These are phyloP conservation scores for Oryza coarctata DNA, from an alignment of 176 grass and related monocot species.

Conservation along the genomic window DNA sequence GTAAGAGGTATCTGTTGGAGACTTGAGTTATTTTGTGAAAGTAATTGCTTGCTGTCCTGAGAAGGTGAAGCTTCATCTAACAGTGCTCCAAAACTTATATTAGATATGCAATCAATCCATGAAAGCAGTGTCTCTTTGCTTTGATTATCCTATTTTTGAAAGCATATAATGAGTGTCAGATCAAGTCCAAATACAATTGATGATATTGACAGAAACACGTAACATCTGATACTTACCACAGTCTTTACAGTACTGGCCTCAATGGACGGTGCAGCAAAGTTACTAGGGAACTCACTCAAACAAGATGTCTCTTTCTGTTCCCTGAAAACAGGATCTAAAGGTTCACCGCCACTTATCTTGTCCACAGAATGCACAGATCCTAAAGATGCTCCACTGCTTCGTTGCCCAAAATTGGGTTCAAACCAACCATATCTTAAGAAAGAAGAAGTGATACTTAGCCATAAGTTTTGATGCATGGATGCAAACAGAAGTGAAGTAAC, in stretches of 20 bases:
- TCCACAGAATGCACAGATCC: constrained; percentile 32
- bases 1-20: constrained; percentile 59
- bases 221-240: constrained; percentile 39
- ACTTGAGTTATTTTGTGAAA: constrained; percentile 52
- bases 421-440: constrained; percentile 93
- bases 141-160: constrained; percentile 52
- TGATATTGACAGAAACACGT: constrained; percentile 13
- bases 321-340: constrained; percentile 28
- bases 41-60: constrained; percentile 50
- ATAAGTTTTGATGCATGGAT: neutral
- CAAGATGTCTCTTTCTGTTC: constrained; percentile 33
- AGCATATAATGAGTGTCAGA: constrained; percentile 33
- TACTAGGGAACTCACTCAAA: constrained; percentile 39
- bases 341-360: constrained; percentile 21
- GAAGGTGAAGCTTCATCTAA: constrained; percentile 58
- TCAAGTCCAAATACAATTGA: constrained; percentile 1
- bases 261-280: constrained; percentile 32
- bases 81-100: constrained; percentile 87
- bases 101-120: constrained; percentile 80
- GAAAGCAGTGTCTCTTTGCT: constrained; percentile 53
- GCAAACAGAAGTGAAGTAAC: constrained; percentile 6
- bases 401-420: constrained; percentile 39
- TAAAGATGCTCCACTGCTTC: constrained; percentile 18
- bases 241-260: constrained; percentile 24
- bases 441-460: constrained; percentile 1